These are phyloP conservation scores for Trametes meyenii DNA, from an alignment of 768 basidiomycete genomes.

Conservation along the genomic window DNA sequence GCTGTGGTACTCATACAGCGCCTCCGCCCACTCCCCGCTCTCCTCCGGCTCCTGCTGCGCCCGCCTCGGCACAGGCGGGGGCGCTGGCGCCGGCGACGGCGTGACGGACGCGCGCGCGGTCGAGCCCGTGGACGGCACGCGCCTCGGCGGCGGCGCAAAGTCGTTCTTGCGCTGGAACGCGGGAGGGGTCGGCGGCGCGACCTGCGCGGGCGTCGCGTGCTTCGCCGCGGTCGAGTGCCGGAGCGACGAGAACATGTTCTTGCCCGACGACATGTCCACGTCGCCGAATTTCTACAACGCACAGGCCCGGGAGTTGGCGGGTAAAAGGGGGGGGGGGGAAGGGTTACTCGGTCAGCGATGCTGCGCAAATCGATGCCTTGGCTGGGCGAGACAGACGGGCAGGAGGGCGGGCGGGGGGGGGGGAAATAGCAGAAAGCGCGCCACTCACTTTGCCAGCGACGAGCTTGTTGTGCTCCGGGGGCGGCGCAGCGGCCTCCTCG, in stretches of 20 bases:
- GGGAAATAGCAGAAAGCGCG: neutral
- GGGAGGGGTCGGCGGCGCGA: conserved; percentile 39
- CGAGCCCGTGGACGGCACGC: conserved; percentile 30
- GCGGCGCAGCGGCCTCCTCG: conserved; percentile 20
- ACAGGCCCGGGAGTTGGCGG: no score
- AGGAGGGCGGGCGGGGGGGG: neutral
- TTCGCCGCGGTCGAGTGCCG: conserved; percentile 46
- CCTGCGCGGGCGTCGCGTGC: conserved; percentile 40
- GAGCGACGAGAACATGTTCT: conserved; percentile 49
- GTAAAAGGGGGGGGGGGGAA: neutral
- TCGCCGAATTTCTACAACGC: conserved; percentile 58
- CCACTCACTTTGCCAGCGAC: conserved; percentile 27
- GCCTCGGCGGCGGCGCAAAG: conserved; percentile 59
- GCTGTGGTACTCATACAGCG: conserved; percentile 73
- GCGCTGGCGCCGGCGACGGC: conserved; percentile 15
- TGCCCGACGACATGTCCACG: conserved; percentile 55
- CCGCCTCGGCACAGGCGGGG: conserved; percentile 34
- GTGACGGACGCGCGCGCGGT: conserved; percentile 13
- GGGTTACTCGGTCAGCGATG: neutral
- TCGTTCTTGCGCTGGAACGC: conserved; percentile 49
- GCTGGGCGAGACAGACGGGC: neutral
- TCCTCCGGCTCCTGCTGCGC: conserved; percentile 39
- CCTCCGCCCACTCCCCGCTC: conserved; percentile 77
- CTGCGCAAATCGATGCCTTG: neutral
- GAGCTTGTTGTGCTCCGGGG: conserved; percentile 23